Percentiles rank a stretch among this genome's conserved stretches.
phyloP scores from a whole-genome alignment of 495 filamentous ascomycete genomes.

The Tuber indicum region DNA sequence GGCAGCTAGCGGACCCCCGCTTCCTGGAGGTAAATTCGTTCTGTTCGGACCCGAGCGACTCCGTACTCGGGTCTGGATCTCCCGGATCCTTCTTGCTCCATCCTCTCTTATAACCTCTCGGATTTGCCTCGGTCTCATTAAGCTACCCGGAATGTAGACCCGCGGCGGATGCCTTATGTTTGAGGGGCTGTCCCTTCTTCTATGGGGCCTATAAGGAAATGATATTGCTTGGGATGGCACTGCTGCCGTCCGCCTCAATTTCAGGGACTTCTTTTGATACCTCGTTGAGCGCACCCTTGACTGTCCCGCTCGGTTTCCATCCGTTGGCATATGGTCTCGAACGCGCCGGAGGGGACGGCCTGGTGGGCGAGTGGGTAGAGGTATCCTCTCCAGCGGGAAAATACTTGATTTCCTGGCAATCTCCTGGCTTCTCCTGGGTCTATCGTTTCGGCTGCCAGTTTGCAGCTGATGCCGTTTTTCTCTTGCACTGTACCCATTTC shows the following conservation, averaged over 20 bases:
- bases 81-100: not conserved
- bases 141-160: not conserved
- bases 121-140: not conserved
- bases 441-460: not conserved
- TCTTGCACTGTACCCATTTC: not conserved
- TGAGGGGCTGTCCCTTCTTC: not conserved
- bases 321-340: not conserved
- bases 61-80: not conserved
- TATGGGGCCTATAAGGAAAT: not conserved
- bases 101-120: not conserved
- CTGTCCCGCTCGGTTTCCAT: not conserved
- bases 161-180: not conserved
- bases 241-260: not conserved
- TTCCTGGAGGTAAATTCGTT: not conserved
- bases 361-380: not conserved
- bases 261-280: not conserved
- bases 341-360: not conserved
- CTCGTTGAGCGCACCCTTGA: not conserved
- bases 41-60: not conserved
- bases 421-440: not conserved
- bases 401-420: not conserved
- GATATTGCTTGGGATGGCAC: not conserved
- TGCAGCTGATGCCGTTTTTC: not conserved
- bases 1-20: not conserved
- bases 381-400: not conserved